Evolutionary conservation across 2,329 filamentous ascomycete species (phyloP).

Genomic region (Leptographium radiaticola): DNA sequence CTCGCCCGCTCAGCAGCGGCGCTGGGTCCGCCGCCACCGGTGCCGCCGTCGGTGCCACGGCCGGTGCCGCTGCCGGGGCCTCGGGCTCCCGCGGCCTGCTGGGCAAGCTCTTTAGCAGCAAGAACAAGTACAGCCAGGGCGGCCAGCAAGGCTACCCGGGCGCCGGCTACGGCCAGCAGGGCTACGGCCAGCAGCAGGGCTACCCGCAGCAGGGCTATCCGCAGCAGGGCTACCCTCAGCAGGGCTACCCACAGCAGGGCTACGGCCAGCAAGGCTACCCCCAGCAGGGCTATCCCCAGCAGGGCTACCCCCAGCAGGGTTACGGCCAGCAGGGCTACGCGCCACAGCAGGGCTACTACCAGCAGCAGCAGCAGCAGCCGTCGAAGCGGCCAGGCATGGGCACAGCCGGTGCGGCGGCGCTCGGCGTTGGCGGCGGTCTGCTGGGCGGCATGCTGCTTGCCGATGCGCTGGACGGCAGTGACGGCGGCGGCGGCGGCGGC

Average conservation of each 20-base stretch:
- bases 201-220: constrained; percentile 17
- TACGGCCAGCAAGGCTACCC: constrained; percentile 13
- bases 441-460: constrained; percentile 64
- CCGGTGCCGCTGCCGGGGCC: background rate
- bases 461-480: constrained; percentile 49
- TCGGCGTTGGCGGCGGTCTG: constrained; percentile 71
- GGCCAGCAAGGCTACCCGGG: constrained; percentile 16
- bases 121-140: constrained; percentile 1
- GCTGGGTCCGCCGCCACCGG: background rate
- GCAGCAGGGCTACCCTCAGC: constrained; percentile 17
- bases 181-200: constrained; percentile 10
- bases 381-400: constrained; percentile 36
- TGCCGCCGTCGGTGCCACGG: background rate
- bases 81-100: constrained; percentile 32
- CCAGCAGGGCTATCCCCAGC: constrained; percentile 13
- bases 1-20: background rate
- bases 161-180: constrained; percentile 13
- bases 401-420: constrained; percentile 57
- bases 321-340: constrained; percentile 11
- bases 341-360: constrained; percentile 17
- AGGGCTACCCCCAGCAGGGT: constrained; percentile 12
- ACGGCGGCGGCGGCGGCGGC: constrained; percentile 40
- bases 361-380: constrained; percentile 26
- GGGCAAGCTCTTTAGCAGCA: constrained; percentile 38
- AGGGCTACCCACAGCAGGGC: constrained; percentile 15